Percentiles rank a stretch among this genome's conserved stretches.
phyloP scores from a whole-genome alignment of 192 early-diverging fungal genomes.

The Thoreauomyces humboldtii region DNA sequence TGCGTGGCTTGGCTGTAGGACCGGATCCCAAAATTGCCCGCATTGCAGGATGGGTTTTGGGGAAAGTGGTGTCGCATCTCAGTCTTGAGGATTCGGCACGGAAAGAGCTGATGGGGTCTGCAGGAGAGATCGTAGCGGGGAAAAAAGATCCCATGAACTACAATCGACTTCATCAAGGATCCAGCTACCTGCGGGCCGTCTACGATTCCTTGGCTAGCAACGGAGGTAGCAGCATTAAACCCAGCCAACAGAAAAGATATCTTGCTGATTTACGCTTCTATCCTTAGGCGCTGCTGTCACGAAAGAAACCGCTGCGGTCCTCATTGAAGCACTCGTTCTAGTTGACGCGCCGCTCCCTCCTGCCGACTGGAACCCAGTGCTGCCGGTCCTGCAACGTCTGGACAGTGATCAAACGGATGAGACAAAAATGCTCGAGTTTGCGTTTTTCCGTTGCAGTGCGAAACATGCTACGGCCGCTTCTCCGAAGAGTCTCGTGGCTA shows the following conservation, averaged over 20 bases:
- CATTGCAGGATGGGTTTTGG: slow-evolving; percentile 20
- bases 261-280: too few species aligned
- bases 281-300: too few species aligned
- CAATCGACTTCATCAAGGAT: slow-evolving; percentile 8
- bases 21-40: slow-evolving; percentile 19
- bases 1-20: not conserved
- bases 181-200: slow-evolving; percentile 22
- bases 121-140: slow-evolving; percentile 1
- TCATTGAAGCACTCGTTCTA: not conserved
- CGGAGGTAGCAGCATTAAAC: too few species aligned
- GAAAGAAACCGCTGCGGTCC: too few species aligned
- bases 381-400: not conserved
- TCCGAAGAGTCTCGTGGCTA: not conserved
- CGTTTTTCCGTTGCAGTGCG: not conserved
- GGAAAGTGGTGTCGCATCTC: not conserved
- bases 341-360: slow-evolving; percentile 19
- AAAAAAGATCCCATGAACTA: slow-evolving; percentile 17
- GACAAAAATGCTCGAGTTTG: not conserved
- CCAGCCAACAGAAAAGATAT: too few species aligned
- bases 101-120: slow-evolving; percentile 7
- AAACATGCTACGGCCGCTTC: slow-evolving; percentile 12
- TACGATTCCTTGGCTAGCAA: slow-evolving; percentile 10
- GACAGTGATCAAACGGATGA: not conserved
- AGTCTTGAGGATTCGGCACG: not conserved
- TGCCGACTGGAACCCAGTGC: slow-evolving; percentile 17